Conservation (phyloP, 495 filamentous ascomycete genomes). For the Penicillium paxilli region DNA sequence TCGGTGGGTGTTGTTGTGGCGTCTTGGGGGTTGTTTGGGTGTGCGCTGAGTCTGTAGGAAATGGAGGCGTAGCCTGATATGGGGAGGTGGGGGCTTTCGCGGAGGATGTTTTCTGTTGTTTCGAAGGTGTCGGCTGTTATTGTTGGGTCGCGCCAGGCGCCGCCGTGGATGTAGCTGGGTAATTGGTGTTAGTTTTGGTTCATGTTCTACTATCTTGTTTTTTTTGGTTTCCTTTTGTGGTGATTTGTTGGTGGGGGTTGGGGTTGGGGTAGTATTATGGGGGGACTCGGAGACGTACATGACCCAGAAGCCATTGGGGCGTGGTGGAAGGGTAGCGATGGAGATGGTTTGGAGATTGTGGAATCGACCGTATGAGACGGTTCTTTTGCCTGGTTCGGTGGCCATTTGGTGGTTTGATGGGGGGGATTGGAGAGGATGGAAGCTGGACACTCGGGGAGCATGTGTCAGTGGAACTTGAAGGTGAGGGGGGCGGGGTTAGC, state of each 20-base stretch:
- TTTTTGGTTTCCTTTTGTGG: neutral
- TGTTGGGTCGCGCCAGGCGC: constrained; percentile 81
- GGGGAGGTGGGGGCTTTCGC: constrained; percentile 24
- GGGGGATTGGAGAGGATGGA: neutral
- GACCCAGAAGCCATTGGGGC: constrained; percentile 43
- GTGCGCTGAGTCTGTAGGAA: constrained; percentile 77
- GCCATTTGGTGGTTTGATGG: neutral
- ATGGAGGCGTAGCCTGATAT: constrained; percentile 70
- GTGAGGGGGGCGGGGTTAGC: no score
- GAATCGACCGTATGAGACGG: constrained; percentile 30
- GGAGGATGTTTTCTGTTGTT: constrained; percentile 46
- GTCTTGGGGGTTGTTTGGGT: constrained; percentile 61
- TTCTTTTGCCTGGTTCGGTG: constrained; percentile 15
- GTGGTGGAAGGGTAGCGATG: constrained; percentile 23
- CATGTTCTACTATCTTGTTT: no score
- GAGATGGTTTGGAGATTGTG: constrained; percentile 34
- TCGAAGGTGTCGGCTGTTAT: constrained; percentile 53
- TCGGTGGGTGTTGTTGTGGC: constrained; percentile 31
- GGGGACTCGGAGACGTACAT: constrained; percentile 31
- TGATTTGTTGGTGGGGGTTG: neutral
- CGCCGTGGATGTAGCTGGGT: constrained; percentile 82
- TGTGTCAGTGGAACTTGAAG: no score
- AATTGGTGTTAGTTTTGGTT: neutral
- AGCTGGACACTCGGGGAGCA: no score
- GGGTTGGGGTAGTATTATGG: neutral